These are phyloP conservation scores for Suillus bovinus DNA, from an alignment of 768 basidiomycete genomes.

Conservation along the genomic window DNA sequence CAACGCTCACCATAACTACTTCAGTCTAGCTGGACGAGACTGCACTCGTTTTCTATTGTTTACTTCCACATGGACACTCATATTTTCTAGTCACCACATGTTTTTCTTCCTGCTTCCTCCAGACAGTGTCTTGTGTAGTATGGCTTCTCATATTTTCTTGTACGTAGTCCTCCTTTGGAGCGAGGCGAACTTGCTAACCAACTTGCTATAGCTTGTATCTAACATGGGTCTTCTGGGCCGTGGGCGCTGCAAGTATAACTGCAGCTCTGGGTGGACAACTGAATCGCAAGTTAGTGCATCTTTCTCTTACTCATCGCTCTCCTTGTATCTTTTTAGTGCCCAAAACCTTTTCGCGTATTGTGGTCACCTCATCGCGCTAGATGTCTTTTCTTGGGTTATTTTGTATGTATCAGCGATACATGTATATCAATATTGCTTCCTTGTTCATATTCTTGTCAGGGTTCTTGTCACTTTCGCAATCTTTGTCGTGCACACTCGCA, in stretches of 20 bases:
- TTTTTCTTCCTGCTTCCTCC: conserved; percentile 55
- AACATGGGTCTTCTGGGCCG: conserved; percentile 82
- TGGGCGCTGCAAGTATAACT: conserved; percentile 71
- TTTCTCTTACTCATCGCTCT: conserved; percentile 1
- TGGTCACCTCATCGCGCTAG: conserved; percentile 72
- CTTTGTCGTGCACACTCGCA: conserved; percentile 58
- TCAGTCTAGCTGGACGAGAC: conserved; percentile 49
- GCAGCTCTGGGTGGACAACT: conserved; percentile 65
- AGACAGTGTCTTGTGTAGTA: conserved; percentile 53
- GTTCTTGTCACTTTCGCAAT: conserved; percentile 63
- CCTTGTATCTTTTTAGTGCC: conserved; percentile 26
- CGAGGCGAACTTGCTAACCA: conserved; percentile 1
- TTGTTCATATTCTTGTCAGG: conserved; percentile 39
- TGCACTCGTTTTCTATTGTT: conserved; percentile 70
- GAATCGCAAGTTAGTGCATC: conserved; percentile 58
- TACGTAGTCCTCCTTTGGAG: conserved; percentile 36
- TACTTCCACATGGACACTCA: conserved; percentile 67
- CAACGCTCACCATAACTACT: conserved; percentile 55
- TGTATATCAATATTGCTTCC: not conserved
- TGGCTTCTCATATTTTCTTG: conserved; percentile 64
- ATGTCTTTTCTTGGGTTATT: conserved; percentile 74
- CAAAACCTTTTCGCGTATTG: conserved; percentile 59
- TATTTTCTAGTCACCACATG: conserved; percentile 52
- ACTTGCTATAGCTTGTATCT: conserved; percentile 48
- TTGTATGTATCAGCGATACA: conserved; percentile 47